phyloP scores from a whole-genome alignment of 495 filamentous ascomycete species.

The Aspergillus avenaceus region DNA sequence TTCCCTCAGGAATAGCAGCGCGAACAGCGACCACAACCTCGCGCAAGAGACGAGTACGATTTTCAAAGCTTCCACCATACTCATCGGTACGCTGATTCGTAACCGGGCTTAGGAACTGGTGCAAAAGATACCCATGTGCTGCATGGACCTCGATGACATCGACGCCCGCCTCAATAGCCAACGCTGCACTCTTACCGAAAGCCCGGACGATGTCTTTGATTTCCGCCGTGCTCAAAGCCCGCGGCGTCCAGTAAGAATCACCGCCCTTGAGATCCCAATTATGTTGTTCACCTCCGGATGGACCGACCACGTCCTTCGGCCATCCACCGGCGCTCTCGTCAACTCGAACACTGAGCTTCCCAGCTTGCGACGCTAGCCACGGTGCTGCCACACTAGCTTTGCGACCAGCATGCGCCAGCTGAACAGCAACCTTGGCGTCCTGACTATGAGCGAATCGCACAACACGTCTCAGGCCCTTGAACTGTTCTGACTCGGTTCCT shows the following conservation, averaged over 20 bases:
- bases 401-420: conserved; percentile 70
- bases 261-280: conserved; percentile 35
- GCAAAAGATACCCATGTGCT: conserved; percentile 66
- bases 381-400: conserved; percentile 64
- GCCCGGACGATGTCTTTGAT: conserved; percentile 59
- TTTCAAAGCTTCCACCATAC: conserved; percentile 57
- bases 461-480: conserved; percentile 57
- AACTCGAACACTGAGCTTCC: conserved; percentile 36
- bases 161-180: conserved; percentile 63
- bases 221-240: conserved; percentile 45
- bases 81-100: conserved; percentile 60
- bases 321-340: conserved; percentile 58
- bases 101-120: conserved; percentile 58
- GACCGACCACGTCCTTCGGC: conserved; percentile 62
- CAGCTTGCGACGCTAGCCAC: conserved; percentile 43
- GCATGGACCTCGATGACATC: conserved; percentile 60
- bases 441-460: conserved; percentile 60
- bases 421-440: conserved; percentile 63
- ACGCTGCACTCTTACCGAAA: conserved; percentile 56
- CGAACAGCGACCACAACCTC: conserved; percentile 51
- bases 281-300: conserved; percentile 47
- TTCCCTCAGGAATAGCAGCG: conserved; percentile 54
- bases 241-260: conserved; percentile 34
- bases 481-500: conserved; percentile 45
- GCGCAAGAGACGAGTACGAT: conserved; percentile 52